phyloP scores from a whole-genome alignment of 345 rosid genomes.

The Viola odorata region DNA sequence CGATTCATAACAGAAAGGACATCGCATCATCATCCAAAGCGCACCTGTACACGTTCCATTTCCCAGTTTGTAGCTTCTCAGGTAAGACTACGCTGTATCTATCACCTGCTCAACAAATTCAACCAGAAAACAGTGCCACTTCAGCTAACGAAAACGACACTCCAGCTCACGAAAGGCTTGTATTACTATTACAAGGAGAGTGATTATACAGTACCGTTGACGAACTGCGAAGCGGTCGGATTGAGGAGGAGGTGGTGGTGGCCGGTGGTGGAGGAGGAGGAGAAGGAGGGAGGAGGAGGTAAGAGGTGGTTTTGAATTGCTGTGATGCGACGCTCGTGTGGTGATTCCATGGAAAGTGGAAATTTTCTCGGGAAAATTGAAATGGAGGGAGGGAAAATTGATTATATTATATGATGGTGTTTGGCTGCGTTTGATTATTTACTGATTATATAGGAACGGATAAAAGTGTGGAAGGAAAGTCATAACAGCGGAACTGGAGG shows the following conservation, averaged over 20 bases:
- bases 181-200: background rate
- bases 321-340: constrained; percentile 49
- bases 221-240: constrained; percentile 40
- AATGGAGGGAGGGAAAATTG: background rate
- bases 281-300: background rate
- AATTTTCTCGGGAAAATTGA: constrained; percentile 13
- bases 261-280: background rate
- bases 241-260: constrained; percentile 27
- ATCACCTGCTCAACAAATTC: constrained; percentile 9
- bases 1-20: background rate
- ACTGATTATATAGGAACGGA: no score
- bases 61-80: constrained; percentile 64
- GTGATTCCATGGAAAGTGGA: constrained; percentile 22
- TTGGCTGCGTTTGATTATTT: no score
- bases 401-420: no score
- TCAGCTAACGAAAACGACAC: background rate
- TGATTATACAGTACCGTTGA: constrained; percentile 20
- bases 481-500: no score
- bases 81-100: constrained; percentile 66
- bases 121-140: background rate
- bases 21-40: constrained; percentile 1
- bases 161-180: background rate
- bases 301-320: constrained; percentile 54
- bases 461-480: no score
- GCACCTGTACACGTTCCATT: constrained; percentile 88